Base-by-base conservation (phyloP, 2,329 filamentous ascomycete species). In the Rhynchosporium graminicola region DNA sequence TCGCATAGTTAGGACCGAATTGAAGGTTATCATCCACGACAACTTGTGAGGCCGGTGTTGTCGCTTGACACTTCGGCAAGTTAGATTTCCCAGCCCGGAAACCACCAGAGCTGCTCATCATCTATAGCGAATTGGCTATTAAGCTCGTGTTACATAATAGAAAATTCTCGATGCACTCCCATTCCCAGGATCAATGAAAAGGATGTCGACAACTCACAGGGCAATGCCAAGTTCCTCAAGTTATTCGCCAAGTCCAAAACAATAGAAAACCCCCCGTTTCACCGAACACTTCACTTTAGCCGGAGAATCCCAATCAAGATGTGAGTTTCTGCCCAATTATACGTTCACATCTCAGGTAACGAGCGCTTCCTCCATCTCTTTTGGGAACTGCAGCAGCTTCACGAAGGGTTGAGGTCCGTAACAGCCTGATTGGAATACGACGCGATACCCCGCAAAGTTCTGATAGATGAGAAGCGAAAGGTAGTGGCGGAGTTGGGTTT, bases 391-490 rank as follows among this genome's bases (percentile, higher is more conserved):
- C 31, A 8, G 36, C 50, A 52, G 50, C 31, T 33, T 52, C 36
- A 26, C 3, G 50, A 52, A 38, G n/a, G 15, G 12, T 40, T 40
- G 7, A 15, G 33, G 33, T 38, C 26, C 31, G n/a, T n/a, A 36
- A 38, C 20, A 52, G 50, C 50, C 50, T 52, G 33, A 52, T 36
- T 52, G 50, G n/a, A 6, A 52, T 52, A 52, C 50, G 50, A 52
- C 38, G 38, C 50, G 50, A 28, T 38, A 52, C 50, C 50, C 50
- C 50, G 50, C 50, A 15, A 26, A 38, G 10, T 10, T 38, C 10
- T 10, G 15, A 7, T 3, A 8, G 31, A 26, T 28, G 31, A 6
- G 33, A 13, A 40, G 38, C 10, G 33, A 2, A 26, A 3, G 13
- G 1, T 38, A 38, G 15, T 38, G 26, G 33, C n/a, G 7, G 50